Conservation (phyloP, 1,139 yeast genomes). For the Meyerozyma elateridarum region DNA sequence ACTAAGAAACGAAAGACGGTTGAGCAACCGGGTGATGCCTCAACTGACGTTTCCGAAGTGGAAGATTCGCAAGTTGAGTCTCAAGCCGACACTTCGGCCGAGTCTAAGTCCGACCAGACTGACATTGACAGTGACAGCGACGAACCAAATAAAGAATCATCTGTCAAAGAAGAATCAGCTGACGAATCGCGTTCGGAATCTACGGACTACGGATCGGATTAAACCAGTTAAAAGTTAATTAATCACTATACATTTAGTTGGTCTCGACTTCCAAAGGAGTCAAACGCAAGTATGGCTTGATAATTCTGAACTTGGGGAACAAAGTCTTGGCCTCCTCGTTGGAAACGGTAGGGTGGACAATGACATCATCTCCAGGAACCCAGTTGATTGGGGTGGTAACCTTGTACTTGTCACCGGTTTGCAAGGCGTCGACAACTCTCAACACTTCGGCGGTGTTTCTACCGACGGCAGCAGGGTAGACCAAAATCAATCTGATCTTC, state of each 20-base stretch:
- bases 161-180: too few species aligned
- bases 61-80: too few species aligned
- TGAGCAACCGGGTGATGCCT: background rate
- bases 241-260: constrained; percentile 4
- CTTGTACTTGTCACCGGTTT: constrained; percentile 65
- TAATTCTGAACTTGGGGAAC: constrained; percentile 71
- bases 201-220: constrained; percentile 3
- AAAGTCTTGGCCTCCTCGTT: constrained; percentile 68
- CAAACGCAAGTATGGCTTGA: constrained; percentile 69
- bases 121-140: background rate
- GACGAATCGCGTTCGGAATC: too few species aligned
- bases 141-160: too few species aligned
- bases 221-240: background rate
- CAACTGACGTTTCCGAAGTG: too few species aligned
- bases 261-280: constrained; percentile 32
- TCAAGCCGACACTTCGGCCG: too few species aligned
- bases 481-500: constrained; percentile 64
- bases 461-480: constrained; percentile 85
- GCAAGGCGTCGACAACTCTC: constrained; percentile 76
- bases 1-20: background rate
- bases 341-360: constrained; percentile 68
- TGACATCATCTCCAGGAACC: constrained; percentile 84
- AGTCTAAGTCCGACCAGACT: too few species aligned
- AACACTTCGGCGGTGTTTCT: constrained; percentile 85
- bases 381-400: constrained; percentile 84